These are phyloP conservation scores for Exophiala sp. DNA, from an alignment of 2,329 filamentous ascomycete species.

Conservation along the genomic window DNA sequence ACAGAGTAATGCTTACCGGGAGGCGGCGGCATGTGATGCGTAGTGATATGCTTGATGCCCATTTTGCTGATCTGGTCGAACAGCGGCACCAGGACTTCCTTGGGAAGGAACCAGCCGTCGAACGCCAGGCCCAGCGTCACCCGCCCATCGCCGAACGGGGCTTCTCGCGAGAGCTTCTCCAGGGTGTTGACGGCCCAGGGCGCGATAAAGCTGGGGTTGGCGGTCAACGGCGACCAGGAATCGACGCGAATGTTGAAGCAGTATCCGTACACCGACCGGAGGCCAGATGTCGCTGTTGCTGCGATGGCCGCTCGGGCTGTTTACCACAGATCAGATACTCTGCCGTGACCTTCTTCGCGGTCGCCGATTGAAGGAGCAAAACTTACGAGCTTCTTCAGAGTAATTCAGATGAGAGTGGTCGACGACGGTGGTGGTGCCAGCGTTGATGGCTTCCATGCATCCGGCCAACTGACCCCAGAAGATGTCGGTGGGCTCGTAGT, in stretches of 20 bases:
- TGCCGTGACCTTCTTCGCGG: background rate
- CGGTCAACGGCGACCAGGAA: conserved; percentile 21
- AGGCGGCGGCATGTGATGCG: conserved; percentile 17
- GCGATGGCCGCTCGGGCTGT: conserved; percentile 25
- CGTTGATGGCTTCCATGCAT: conserved; percentile 10
- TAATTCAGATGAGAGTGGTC: conserved; percentile 34
- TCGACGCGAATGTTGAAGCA: conserved; percentile 24
- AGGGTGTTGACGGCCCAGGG: conserved; percentile 28
- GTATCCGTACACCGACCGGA: conserved; percentile 32
- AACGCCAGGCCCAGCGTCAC: conserved; percentile 31
- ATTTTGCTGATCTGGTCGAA: conserved; percentile 21
- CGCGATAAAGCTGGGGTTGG: conserved; percentile 11
- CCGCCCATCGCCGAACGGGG: conserved; percentile 31
- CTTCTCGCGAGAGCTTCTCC: conserved; percentile 13
- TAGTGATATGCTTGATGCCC: conserved; percentile 29
- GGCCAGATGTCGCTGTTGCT: conserved; percentile 30
- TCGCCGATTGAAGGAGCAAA: background rate
- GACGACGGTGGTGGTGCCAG: conserved; percentile 28
- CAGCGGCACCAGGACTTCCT: conserved; percentile 25
- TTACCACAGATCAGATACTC: background rate
- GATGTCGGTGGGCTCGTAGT: conserved; percentile 39
- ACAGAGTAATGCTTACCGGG: background rate
- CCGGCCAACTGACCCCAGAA: conserved; percentile 37
- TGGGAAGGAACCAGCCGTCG: conserved; percentile 28
- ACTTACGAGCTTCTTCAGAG: conserved; percentile 24